phyloP scores from a whole-genome alignment of 176 grass and related monocot genomes.

The Lolium multiflorum region DNA sequence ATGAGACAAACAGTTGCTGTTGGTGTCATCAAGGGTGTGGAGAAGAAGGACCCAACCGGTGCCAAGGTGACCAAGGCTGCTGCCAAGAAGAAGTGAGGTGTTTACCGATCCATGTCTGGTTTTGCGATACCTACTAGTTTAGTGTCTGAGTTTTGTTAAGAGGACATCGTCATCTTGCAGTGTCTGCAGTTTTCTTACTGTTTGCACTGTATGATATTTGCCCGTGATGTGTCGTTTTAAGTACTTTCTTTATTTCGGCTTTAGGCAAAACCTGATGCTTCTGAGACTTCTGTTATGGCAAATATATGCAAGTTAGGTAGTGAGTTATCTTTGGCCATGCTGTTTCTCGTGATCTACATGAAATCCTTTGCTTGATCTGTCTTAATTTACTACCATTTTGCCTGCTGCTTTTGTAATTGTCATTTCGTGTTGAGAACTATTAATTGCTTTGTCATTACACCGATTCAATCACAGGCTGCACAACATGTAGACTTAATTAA shows the following conservation, averaged over 20 bases:
- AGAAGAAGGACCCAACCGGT: conserved; percentile 83
- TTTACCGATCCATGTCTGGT: background rate
- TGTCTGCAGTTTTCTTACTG: background rate
- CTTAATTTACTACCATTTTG: too few relatives aligned
- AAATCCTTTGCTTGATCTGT: too few relatives aligned
- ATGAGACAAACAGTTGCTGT: conserved; percentile 87
- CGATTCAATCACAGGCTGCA: too few relatives aligned
- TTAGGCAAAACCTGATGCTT: background rate
- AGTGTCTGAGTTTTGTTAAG: conserved; percentile 8
- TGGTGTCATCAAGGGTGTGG: conserved; percentile 79
- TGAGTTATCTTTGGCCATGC: background rate
- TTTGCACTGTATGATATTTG: background rate
- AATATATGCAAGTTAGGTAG: background rate
- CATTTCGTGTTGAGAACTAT: too few relatives aligned
- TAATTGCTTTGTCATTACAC: too few relatives aligned
- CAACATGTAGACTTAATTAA: too few relatives aligned
- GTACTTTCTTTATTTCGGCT: background rate
- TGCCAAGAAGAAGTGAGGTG: conserved; percentile 89
- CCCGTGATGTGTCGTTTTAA: conserved; percentile 17
- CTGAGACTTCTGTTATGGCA: background rate
- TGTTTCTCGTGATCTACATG: background rate
- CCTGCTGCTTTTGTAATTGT: too few relatives aligned
- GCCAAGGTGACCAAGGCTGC: conserved; percentile 93
- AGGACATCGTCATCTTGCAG: background rate
- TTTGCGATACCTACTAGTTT: conserved; percentile 13